phyloP scores from a whole-genome alignment of 192 early-diverging fungal genomes.

The Piromyces sp. region DNA sequence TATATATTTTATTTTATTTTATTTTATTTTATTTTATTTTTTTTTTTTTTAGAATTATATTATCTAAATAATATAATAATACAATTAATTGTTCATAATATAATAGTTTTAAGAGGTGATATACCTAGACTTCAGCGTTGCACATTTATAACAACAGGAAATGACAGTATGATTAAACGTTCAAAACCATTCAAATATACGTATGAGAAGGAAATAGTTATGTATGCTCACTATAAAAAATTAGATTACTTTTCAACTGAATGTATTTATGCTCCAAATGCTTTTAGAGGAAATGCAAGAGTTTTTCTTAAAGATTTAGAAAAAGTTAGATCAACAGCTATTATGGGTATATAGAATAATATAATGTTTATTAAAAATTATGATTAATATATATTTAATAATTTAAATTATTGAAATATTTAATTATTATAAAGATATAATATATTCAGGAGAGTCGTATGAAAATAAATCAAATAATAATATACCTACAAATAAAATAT shows the following conservation, averaged over 20 bases:
- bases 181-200: slow-evolving; percentile 98
- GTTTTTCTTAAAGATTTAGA: slow-evolving; percentile 92
- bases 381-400: no score
- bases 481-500: slow-evolving; percentile 15
- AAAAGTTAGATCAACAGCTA: slow-evolving; percentile 64
- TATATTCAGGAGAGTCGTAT: neutral
- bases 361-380: no score
- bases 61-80: no score
- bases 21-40: no score
- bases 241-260: slow-evolving; percentile 98
- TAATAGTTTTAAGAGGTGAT: slow-evolving; percentile 78
- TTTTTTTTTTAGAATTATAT: no score
- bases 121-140: slow-evolving; percentile 76
- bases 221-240: slow-evolving; percentile 95
- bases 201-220: slow-evolving; percentile 98
- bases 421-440: neutral
- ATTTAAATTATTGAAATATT: no score
- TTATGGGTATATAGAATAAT: slow-evolving; percentile 64
- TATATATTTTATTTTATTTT: no score
- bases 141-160: slow-evolving; percentile 74
- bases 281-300: slow-evolving; percentile 87
- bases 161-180: slow-evolving; percentile 51
- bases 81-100: neutral
- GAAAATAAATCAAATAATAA: neutral
- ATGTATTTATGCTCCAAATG: slow-evolving; percentile 93